Evolutionary conservation across 1,139 yeast species (phyloP).

Genomic region (Suhomyces terraborum): DNA sequence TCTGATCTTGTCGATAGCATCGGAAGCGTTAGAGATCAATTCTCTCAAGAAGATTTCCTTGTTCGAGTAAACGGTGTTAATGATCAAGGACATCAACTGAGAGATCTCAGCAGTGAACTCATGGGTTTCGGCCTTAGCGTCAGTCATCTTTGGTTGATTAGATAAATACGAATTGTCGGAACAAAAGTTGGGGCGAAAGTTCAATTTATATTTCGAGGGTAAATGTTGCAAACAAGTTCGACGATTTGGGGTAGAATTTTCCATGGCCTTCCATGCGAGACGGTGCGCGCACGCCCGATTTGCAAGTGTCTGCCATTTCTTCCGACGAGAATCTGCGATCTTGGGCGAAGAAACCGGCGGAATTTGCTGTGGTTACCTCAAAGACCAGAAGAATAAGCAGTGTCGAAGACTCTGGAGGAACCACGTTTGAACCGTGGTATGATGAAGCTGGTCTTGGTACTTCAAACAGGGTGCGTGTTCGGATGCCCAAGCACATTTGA

Average conservation of each 20-base stretch:
- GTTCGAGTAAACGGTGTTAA: conserved; percentile 99
- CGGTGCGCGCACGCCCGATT: conserved; percentile 12
- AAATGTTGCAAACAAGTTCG: conserved; percentile 13
- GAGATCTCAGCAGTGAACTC: conserved; percentile 99
- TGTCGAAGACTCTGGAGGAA: no score
- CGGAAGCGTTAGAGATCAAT: conserved; percentile 96
- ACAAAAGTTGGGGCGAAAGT: conserved; percentile 10
- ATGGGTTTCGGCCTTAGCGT: conserved; percentile 70
- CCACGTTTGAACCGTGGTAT: no score
- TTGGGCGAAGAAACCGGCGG: no score
- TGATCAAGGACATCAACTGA: conserved; percentile 99
- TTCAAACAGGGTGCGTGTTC: no score
- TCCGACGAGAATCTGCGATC: background rate
- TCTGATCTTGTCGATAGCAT: conserved; percentile 95
- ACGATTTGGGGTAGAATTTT: conserved; percentile 28
- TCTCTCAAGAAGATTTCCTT: conserved; percentile 99
- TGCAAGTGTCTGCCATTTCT: background rate
- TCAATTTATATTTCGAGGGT: conserved; percentile 10
- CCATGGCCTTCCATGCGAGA: conserved; percentile 35
- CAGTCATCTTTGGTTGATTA: conserved; percentile 46
- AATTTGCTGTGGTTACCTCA: no score
- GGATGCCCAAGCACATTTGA: no score
- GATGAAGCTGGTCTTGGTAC: no score
- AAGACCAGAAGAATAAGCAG: no score
- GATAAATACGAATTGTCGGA: conserved; percentile 8